These are phyloP conservation scores for Noccaea bulbosa DNA, from an alignment of 345 rosid genomes.

Conservation along the genomic window DNA sequence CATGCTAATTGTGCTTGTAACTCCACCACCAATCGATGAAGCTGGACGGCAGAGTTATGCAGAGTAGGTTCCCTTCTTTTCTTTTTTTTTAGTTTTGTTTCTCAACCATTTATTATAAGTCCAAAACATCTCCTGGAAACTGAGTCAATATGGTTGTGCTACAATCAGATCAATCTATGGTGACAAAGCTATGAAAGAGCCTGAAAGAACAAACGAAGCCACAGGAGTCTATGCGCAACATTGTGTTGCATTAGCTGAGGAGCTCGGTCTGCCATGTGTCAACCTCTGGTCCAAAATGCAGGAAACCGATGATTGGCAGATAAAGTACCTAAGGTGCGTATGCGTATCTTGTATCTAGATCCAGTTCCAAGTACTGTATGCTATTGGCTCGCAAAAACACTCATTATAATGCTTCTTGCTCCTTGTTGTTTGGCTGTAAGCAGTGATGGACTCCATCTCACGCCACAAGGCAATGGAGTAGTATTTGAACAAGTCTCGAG, in stretches of 20 bases:
- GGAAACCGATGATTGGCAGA: slow-evolving; percentile 82
- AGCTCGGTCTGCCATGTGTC: slow-evolving; percentile 57
- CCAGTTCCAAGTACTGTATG: slow-evolving; percentile 3
- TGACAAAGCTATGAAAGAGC: slow-evolving; percentile 65
- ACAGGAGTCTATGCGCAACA: slow-evolving; percentile 75
- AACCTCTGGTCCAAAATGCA: slow-evolving; percentile 93
- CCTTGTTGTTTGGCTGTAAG: slow-evolving; percentile 23
- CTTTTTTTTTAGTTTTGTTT: neutral
- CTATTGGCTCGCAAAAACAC: slow-evolving; percentile 4
- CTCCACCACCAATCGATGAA: slow-evolving; percentile 90
- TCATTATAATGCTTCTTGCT: slow-evolving; percentile 28
- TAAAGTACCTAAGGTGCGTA: slow-evolving; percentile 70
- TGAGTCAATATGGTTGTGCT: neutral
- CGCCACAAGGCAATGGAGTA: slow-evolving; percentile 74
- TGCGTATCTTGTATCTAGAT: slow-evolving; percentile 47
- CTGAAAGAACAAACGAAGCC: slow-evolving; percentile 79
- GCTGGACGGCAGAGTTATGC: slow-evolving; percentile 66
- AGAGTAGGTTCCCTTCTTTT: slow-evolving; percentile 45
- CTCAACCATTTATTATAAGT: neutral
- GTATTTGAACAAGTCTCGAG: slow-evolving; percentile 60
- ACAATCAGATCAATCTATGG: slow-evolving; percentile 67
- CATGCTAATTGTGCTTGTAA: slow-evolving; percentile 74
- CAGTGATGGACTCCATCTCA: slow-evolving; percentile 93
- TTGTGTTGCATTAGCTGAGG: slow-evolving; percentile 69
- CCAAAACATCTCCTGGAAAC: neutral